A percentile compares a stretch with the other conserved stretches of the same genome.
phyloP scores from a whole-genome alignment of 192 early-diverging fungal species.

The Coemansia sp. region DNA sequence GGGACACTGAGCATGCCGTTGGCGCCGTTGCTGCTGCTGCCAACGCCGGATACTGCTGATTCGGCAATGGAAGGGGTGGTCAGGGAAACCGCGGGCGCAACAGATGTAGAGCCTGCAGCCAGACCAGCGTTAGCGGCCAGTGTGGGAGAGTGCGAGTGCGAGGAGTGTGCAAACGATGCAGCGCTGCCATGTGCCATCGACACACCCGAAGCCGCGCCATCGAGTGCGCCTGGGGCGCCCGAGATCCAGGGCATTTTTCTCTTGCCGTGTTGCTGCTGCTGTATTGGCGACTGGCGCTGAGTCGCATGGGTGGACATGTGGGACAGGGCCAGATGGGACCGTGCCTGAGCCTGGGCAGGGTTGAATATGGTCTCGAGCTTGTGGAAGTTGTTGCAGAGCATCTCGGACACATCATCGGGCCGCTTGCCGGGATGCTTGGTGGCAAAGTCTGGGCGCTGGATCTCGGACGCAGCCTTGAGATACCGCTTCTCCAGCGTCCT shows the following conservation, averaged over 20 bases:
- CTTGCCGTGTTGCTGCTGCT: constrained; percentile 1
- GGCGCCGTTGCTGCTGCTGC: not conserved
- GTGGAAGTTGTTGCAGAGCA: constrained; percentile 38
- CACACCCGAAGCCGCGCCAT: not conserved
- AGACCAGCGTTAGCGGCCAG: not conserved
- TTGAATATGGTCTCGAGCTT: constrained; percentile 48
- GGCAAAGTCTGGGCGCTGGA: constrained; percentile 30
- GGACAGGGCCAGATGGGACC: constrained; percentile 5
- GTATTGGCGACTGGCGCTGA: constrained; percentile 10
- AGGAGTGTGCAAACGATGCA: not conserved
- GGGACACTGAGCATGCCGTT: constrained; percentile 30
- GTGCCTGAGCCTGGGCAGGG: constrained; percentile 16
- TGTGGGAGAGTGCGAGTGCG: constrained; percentile 5
- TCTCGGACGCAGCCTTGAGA: constrained; percentile 29
- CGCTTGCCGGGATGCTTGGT: constrained; percentile 34
- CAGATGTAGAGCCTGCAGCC: not conserved
- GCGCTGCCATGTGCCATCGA: not conserved
- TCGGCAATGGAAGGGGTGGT: no score
- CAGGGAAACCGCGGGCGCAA: not conserved
- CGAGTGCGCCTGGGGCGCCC: not conserved
- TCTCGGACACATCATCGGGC: constrained; percentile 42
- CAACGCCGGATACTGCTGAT: not conserved
- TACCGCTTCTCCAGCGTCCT: constrained; percentile 52
- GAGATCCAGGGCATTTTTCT: constrained; percentile 2
- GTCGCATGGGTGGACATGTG: not conserved